Percentiles rank a stretch among this genome's conserved stretches.
Conservation (phyloP, 805 yeast genomes). For the Ogataea trehalophila region DNA sequence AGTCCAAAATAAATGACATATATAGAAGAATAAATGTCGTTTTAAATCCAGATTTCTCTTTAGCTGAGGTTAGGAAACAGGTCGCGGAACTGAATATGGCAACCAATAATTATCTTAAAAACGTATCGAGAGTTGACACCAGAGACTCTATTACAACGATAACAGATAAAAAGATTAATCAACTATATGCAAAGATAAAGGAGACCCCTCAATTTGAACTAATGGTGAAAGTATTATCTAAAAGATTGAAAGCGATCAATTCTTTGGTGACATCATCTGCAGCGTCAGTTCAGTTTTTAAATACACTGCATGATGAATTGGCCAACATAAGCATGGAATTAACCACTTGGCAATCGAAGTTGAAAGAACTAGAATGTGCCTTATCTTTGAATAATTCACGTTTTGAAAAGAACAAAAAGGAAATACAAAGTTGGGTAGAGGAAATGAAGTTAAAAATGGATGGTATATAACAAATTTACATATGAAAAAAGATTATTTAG, state of each 20-base stretch:
- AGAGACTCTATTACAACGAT: slow-evolving; percentile 6
- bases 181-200: slow-evolving; percentile 16
- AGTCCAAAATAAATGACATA: slow-evolving; percentile 23
- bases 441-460: slow-evolving; percentile 6
- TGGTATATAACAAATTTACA: background rate
- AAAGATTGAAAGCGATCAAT: slow-evolving; percentile 19
- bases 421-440: slow-evolving; percentile 11
- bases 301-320: slow-evolving; percentile 14
- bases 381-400: slow-evolving; percentile 4
- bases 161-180: slow-evolving; percentile 17
- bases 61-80: slow-evolving; percentile 11
- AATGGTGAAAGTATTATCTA: slow-evolving; percentile 12
- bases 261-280: slow-evolving; percentile 6
- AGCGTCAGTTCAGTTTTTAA: slow-evolving; percentile 8
- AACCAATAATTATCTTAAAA: slow-evolving; percentile 8
- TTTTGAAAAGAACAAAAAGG: slow-evolving; percentile 10
- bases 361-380: slow-evolving; percentile 16
- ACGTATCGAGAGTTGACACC: slow-evolving; percentile 3
- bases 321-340: slow-evolving; percentile 14
- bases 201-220: slow-evolving; percentile 16
- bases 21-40: slow-evolving; percentile 19
- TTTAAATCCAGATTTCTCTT: slow-evolving; percentile 11
- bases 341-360: slow-evolving; percentile 19
- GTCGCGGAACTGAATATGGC: slow-evolving; percentile 8
- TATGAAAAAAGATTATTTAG: slow-evolving; percentile 47